A percentile compares a stretch with the other conserved stretches of the same genome.
Conservation (phyloP, 139 green algal species). For the Micractinium conductrix region DNA sequence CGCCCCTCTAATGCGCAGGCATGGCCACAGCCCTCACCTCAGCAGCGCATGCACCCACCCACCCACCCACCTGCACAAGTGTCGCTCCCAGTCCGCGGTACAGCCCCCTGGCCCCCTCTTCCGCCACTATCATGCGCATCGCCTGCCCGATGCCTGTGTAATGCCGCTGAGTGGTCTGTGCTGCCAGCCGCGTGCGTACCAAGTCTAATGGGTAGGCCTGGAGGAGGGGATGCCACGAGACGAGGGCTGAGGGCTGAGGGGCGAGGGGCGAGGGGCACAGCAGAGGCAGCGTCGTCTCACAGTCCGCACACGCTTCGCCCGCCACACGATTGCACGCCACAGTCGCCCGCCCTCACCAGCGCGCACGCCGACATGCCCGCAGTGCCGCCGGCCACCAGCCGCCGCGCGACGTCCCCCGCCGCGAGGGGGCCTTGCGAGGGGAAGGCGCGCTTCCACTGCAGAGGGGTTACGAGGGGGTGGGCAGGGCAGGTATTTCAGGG, state of each 20-base stretch:
- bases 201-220: conserved; percentile 95
- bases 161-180: conserved; percentile 61
- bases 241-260: not conserved
- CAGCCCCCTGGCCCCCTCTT: conserved; percentile 86
- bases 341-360: too few species aligned
- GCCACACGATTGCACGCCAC: too few species aligned
- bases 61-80: conserved; percentile 74
- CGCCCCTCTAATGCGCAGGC: too few species aligned
- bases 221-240: not conserved
- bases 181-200: conserved; percentile 89
- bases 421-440: not conserved
- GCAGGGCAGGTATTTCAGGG: too few species aligned
- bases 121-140: conserved; percentile 74
- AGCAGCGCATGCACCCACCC: not conserved
- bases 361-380: conserved; percentile 87
- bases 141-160: conserved; percentile 77
- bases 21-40: too few species aligned
- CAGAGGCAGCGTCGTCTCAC: too few species aligned
- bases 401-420: conserved; percentile 53
- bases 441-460: conserved; percentile 44
- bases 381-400: conserved; percentile 73
- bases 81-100: conserved; percentile 94
- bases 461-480: too few species aligned
- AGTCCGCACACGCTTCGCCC: too few species aligned
- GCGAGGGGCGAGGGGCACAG: not conserved